Conservation (phyloP, 768 basidiomycete species). For the Suillus hirtellus region DNA sequence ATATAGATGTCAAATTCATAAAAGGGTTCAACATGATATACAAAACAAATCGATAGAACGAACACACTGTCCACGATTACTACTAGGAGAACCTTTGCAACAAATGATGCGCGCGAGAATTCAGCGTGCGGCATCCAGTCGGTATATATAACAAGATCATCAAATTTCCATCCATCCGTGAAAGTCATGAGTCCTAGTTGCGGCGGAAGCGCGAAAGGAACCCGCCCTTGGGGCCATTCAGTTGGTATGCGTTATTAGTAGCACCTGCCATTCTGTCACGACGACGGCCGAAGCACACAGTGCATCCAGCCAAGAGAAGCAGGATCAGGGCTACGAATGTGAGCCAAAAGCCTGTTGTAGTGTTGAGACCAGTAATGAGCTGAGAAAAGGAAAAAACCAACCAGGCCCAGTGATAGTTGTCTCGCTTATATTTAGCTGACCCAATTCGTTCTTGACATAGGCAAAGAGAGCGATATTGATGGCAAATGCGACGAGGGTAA, state of each 20-base stretch:
- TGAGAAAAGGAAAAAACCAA: slow-evolving; percentile 32
- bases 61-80: neutral
- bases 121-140: neutral
- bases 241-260: slow-evolving; percentile 21
- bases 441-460: slow-evolving; percentile 58
- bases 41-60: neutral
- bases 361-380: slow-evolving; percentile 9
- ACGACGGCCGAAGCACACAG: slow-evolving; percentile 69
- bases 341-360: slow-evolving; percentile 65
- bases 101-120: neutral
- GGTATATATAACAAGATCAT: slow-evolving; percentile 1
- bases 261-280: slow-evolving; percentile 50
- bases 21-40: neutral
- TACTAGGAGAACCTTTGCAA: neutral
- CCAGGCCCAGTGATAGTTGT: slow-evolving; percentile 64
- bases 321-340: slow-evolving; percentile 68
- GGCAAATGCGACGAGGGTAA: slow-evolving; percentile 72
- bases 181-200: slow-evolving; percentile 22
- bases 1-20: neutral
- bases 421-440: slow-evolving; percentile 44
- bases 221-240: slow-evolving; percentile 22
- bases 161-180: neutral
- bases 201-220: slow-evolving; percentile 42
- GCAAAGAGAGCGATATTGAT: slow-evolving; percentile 76
- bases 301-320: slow-evolving; percentile 62